A percentile compares a stretch with the other conserved stretches of the same genome.
Conservation (phyloP, 148 eudicot species). For the Rhododendron ferrugineum region DNA sequence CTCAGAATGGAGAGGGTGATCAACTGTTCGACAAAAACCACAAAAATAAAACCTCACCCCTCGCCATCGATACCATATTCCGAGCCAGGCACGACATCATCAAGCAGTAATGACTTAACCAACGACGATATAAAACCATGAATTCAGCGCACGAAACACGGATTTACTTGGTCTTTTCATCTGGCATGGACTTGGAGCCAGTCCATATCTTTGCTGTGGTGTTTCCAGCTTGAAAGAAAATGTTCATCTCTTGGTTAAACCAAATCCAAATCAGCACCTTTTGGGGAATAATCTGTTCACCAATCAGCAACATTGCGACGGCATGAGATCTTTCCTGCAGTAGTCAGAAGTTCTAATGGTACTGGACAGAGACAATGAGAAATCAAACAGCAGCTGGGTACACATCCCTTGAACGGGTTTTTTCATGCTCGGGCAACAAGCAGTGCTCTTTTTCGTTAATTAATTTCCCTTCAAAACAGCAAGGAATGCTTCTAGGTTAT, state of each 20-base stretch:
- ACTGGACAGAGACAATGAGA: slow-evolving; percentile 51
- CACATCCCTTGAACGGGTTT: too few species aligned
- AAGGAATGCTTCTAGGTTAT: background rate
- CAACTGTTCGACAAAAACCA: too few species aligned
- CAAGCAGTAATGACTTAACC: background rate
- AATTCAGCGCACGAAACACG: background rate
- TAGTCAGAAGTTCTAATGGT: slow-evolving; percentile 23
- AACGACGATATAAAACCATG: background rate
- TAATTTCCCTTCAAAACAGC: background rate
- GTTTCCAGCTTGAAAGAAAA: slow-evolving; percentile 48
- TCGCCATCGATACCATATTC: background rate
- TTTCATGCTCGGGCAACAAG: background rate
- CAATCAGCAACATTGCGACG: slow-evolving; percentile 58
- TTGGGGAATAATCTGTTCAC: slow-evolving; percentile 60
- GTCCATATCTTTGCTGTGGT: slow-evolving; percentile 36
- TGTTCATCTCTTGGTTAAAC: slow-evolving; percentile 52
- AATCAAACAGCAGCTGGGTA: slow-evolving; percentile 4
- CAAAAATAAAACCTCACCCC: background rate
- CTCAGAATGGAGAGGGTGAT: too few species aligned
- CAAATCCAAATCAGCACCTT: slow-evolving; percentile 74
- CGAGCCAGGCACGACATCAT: background rate
- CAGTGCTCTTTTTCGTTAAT: background rate
- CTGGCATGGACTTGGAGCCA: background rate
- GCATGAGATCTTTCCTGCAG: slow-evolving; percentile 72
- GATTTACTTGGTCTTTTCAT: background rate